These are phyloP conservation scores for Pythium oligandrum DNA, from an alignment of 352 stramenopile species.

Conservation along the genomic window DNA sequence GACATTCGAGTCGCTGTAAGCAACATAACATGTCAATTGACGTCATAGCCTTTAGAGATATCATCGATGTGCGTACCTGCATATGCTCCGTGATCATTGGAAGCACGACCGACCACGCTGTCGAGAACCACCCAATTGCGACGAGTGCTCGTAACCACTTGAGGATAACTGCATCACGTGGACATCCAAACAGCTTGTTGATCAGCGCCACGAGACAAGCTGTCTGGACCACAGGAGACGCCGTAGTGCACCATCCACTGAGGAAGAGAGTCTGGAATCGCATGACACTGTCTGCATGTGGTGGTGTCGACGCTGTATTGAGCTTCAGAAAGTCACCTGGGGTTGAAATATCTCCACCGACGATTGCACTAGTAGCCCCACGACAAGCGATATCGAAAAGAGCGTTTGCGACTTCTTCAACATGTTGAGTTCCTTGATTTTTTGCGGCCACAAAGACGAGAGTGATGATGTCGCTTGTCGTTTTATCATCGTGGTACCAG, in stretches of 20 bases:
- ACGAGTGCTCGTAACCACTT: slow-evolving; percentile 20
- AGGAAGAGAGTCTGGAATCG: slow-evolving; percentile 3
- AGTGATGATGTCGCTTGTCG: slow-evolving; percentile 2
- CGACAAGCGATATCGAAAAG: slow-evolving; percentile 1
- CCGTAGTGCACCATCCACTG: slow-evolving; percentile 10
- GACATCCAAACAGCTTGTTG: slow-evolving; percentile 10
- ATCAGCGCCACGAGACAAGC: slow-evolving; percentile 4
- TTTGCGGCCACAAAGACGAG: neutral
- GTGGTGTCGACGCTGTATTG: neutral
- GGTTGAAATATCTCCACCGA: neutral
- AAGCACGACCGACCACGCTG: slow-evolving; percentile 3
- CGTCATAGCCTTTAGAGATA: neutral
- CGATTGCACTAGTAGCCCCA: neutral
- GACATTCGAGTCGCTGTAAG: slow-evolving; percentile 26
- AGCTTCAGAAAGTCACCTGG: no score
- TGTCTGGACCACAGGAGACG: neutral
- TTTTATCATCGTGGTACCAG: neutral
- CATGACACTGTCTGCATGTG: neutral
- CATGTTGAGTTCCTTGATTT: neutral
- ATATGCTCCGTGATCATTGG: slow-evolving; percentile 11
- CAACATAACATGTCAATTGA: neutral
- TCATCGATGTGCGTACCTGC: slow-evolving; percentile 8
- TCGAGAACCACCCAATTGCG: slow-evolving; percentile 15
- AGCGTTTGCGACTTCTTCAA: neutral
- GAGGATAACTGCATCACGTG: slow-evolving; percentile 12